These are phyloP conservation scores for Aspergillus clavatus DNA, from an alignment of 2,329 filamentous ascomycete species.

Conservation along the genomic window DNA sequence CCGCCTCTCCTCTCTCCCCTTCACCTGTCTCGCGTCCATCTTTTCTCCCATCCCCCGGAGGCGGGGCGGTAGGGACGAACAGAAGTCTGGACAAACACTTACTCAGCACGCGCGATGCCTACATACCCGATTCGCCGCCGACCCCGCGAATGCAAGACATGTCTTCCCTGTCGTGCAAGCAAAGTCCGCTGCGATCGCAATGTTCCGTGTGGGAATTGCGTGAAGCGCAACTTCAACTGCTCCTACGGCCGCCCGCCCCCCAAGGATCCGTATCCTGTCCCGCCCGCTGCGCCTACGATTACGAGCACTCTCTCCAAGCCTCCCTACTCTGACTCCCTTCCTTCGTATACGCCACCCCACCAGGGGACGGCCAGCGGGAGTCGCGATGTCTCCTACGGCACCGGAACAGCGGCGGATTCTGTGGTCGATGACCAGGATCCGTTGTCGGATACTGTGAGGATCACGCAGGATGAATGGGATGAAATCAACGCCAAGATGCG, in stretches of 20 bases:
- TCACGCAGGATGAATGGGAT: constrained; percentile 33
- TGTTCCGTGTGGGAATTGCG: constrained; percentile 38
- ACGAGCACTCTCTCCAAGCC: constrained; percentile 14
- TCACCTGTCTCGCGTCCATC: constrained; percentile 2
- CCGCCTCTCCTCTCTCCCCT: not conserved
- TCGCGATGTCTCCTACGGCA: constrained; percentile 18
- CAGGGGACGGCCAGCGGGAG: constrained; percentile 7
- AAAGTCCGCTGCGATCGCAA: constrained; percentile 48
- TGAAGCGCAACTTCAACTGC: constrained; percentile 39
- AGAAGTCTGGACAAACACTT: constrained; percentile 2
- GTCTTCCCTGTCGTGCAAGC: constrained; percentile 45
- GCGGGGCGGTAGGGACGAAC: constrained; percentile 15
- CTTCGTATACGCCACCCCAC: not conserved
- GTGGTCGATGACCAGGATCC: constrained; percentile 15
- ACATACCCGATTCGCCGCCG: constrained; percentile 34
- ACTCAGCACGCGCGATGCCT: constrained; percentile 18
- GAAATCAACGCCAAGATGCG: constrained; percentile 33
- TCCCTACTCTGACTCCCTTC: constrained; percentile 10
- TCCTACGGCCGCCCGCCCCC: constrained; percentile 31
- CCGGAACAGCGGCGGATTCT: constrained; percentile 8
- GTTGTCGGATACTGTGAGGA: constrained; percentile 25
- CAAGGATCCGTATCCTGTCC: constrained; percentile 10
- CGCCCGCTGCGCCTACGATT: constrained; percentile 11
- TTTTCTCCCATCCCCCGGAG: constrained; percentile 7
- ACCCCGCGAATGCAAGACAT: constrained; percentile 43